Evolutionary conservation across 164 flowering plant genomes (phyloP).

Genomic region (Magnolia sinica): DNA sequence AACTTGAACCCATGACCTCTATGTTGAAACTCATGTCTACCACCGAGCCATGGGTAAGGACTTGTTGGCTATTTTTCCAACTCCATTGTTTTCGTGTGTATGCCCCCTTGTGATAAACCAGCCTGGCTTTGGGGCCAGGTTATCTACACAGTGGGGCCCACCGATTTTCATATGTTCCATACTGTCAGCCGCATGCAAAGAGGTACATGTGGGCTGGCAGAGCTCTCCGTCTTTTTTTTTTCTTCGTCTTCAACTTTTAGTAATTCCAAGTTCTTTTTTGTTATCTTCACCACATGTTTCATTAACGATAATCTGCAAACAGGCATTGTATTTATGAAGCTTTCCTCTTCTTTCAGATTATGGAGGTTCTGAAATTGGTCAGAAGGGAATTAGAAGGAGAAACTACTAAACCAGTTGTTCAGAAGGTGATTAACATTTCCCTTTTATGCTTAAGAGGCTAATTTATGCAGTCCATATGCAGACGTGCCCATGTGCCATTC

Average conservation of each 20-base stretch:
- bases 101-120: too few relatives aligned
- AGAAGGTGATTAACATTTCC: not conserved
- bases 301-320: not conserved
- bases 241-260: not conserved
- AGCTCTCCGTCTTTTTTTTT: not conserved
- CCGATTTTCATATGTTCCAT: not conserved
- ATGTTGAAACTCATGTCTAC: too few relatives aligned
- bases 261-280: too few relatives aligned
- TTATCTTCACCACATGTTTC: not conserved
- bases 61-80: too few relatives aligned
- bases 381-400: conserved; percentile 68
- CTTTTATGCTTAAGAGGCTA: not conserved
- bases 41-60: too few relatives aligned
- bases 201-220: not conserved
- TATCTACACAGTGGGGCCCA: not conserved
- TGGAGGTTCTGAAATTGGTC: conserved; percentile 70
- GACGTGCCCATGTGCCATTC: not conserved
- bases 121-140: too few relatives aligned
- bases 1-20: too few relatives aligned
- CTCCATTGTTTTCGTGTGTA: too few relatives aligned
- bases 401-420: conserved; percentile 8
- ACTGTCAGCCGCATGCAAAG: not conserved
- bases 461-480: not conserved
- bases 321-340: not conserved
- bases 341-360: conserved; percentile 40